Conservation (phyloP, 176 grass and related monocot species). For the Juncus effusus region DNA sequence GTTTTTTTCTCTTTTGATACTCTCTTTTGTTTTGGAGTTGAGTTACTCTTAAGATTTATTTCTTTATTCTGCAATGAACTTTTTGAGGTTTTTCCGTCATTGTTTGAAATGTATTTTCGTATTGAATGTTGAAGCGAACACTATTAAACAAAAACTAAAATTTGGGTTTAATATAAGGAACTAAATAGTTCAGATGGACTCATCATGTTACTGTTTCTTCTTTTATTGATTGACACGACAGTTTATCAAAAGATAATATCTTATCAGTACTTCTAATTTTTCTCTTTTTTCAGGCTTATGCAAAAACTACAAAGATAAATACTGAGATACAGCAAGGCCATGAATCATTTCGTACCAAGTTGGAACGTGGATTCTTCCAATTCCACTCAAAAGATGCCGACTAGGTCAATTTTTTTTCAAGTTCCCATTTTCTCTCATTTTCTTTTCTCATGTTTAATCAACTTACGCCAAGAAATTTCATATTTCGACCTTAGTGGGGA, state of each 20-base stretch:
- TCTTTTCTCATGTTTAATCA: slow-evolving; percentile 12
- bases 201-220: no score
- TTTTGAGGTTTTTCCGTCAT: background rate
- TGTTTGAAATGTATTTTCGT: no score
- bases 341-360: slow-evolving; percentile 53
- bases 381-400: slow-evolving; percentile 31
- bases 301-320: background rate
- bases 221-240: no score
- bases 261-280: background rate
- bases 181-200: no score
- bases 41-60: background rate
- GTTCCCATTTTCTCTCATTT: slow-evolving; percentile 6
- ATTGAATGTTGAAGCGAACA: no score
- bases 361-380: slow-evolving; percentile 43
- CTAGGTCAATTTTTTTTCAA: slow-evolving; percentile 9
- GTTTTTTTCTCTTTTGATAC: slow-evolving; percentile 13
- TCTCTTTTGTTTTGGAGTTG: background rate
- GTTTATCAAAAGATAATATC: no score
- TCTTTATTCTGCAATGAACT: slow-evolving; percentile 8
- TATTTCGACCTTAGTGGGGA: slow-evolving; percentile 9
- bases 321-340: slow-evolving; percentile 8
- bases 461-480: slow-evolving; percentile 1
- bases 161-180: no score
- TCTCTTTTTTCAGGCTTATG: slow-evolving; percentile 21
- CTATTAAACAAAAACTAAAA: no score